Evolutionary conservation across 176 grass and related monocot genomes (phyloP).

Genomic region (Panicum miliaceum): DNA sequence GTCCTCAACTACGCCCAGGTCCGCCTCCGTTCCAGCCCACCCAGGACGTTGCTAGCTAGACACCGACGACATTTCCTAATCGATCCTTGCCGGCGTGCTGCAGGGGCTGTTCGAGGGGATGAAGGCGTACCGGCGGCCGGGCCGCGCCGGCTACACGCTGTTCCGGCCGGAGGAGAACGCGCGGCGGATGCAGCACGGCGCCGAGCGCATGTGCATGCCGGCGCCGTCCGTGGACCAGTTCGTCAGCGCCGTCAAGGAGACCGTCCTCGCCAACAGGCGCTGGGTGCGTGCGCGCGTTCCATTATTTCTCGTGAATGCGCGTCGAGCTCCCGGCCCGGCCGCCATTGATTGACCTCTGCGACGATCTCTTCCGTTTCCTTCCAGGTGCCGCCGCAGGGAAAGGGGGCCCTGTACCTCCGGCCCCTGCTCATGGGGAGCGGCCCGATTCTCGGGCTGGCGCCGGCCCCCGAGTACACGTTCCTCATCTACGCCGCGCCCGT

Average conservation of each 20-base stretch:
- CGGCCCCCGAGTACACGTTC: constrained; percentile 91
- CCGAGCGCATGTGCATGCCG: constrained; percentile 97
- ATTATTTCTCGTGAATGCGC: neutral
- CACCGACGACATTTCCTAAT: too few relatives aligned
- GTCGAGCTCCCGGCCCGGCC: neutral
- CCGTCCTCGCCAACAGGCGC: constrained; percentile 79
- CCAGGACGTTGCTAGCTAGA: too few relatives aligned
- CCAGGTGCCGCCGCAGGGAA: constrained; percentile 87
- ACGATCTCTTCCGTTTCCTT: neutral
- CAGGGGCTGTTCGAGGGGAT: constrained; percentile 89
- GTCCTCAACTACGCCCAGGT: constrained; percentile 97
- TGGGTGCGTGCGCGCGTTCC: constrained; percentile 52
- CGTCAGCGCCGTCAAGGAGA: constrained; percentile 77
- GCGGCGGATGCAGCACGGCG: constrained; percentile 71
- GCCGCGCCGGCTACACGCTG: constrained; percentile 56
- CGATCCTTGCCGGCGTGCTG: too few relatives aligned
- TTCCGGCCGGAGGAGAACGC: constrained; percentile 96
- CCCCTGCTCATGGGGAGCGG: constrained; percentile 92
- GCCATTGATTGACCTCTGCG: neutral
- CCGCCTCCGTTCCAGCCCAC: neutral
- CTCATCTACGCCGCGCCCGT: constrained; percentile 81
- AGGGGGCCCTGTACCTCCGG: constrained; percentile 85
- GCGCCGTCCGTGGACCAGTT: constrained; percentile 80
- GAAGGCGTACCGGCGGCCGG: constrained; percentile 67
- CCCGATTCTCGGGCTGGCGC: constrained; percentile 67